Evolutionary conservation across 805 yeast genomes (phyloP), one percentile per base, ranked within the genome.

Genomic region (Candida dendrica): DNA sequence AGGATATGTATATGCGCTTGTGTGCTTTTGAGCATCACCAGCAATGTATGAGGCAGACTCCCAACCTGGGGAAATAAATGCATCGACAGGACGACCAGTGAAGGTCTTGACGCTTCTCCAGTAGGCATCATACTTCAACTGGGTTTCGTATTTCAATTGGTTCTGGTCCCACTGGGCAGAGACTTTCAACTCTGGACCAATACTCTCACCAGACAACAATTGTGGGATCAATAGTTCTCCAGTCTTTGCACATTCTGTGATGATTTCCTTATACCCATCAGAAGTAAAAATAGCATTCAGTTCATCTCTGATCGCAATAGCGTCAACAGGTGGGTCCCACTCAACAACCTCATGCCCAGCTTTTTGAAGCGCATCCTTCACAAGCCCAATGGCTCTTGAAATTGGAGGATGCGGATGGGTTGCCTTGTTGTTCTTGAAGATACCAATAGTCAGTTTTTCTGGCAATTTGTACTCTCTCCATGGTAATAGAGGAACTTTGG

Each of bases 261-360:
- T 14, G 14, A 34, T 39, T n/a, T 39, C 42, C 19, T 39, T 34
- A 14, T 24, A 34, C 24, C 38, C 42, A 35, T 39, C 42, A 34
- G 42, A 36, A 6, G 38, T 19, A 13, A 39, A 39, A 8, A 33
- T 39, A 7, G n/a, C 24, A 30, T 37, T 29, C 4, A 38, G 15
- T 14, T 34, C 9, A 19, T 53, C 42, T 77, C 80, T 71, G 8
- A 78, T 74, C 44, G 70, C 58, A 19, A 34, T 14, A 4, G 37
- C 26, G 20, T 34, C 27, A 14, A 44, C 16, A 66, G 72, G 22
- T 22, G 77, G 68, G 22, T 66, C 64, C 71, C 78, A 68, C 39
- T 71, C 72, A 34, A 77, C 63, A 10, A 75, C 66, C 42, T 72
- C 74, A 44, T 73, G 79, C 24, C 84, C 81, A 13, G 69, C 69